phyloP scores from a whole-genome alignment of 805 yeast genomes.

The Saccharomyces mikatae region DNA sequence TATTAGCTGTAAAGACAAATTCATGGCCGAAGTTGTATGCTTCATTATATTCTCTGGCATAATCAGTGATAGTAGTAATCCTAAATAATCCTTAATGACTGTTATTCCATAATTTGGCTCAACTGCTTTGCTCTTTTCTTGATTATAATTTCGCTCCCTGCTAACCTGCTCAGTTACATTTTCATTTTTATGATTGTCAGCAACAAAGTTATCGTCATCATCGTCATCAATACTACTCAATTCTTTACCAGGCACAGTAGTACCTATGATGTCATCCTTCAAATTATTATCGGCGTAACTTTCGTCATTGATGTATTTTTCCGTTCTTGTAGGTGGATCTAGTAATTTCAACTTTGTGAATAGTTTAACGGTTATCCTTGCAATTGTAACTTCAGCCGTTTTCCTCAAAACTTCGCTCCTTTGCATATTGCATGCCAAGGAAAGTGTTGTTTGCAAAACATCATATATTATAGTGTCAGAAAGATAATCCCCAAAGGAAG shows the following conservation, averaged over 20 bases:
- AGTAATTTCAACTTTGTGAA: conserved; percentile 53
- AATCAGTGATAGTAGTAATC: conserved; percentile 68
- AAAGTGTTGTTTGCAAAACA: conserved; percentile 82
- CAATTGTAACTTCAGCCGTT: conserved; percentile 79
- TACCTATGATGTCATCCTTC: conserved; percentile 17
- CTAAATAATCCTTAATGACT: conserved; percentile 67
- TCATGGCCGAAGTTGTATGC: conserved; percentile 75
- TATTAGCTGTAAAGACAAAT: conserved; percentile 66
- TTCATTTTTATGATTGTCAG: conserved; percentile 2
- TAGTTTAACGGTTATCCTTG: conserved; percentile 57
- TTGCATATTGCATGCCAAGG: conserved; percentile 85
- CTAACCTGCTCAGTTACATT: not conserved
- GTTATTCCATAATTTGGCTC: conserved; percentile 54
- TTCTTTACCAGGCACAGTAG: not conserved
- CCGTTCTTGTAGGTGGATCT: conserved; percentile 36
- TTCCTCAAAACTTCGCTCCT: conserved; percentile 82
- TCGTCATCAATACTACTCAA: not conserved
- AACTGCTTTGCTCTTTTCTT: conserved; percentile 1
- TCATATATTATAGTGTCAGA: conserved; percentile 81
- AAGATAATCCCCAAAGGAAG: conserved; percentile 54
- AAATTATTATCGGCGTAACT: conserved; percentile 13
- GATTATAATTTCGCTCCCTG: not conserved
- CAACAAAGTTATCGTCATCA: not conserved
- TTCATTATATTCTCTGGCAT: conserved; percentile 74
- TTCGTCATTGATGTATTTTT: conserved; percentile 38